Base-by-base conservation (phyloP, 768 basidiomycete genomes). In the Boletus rubescentipes region DNA sequence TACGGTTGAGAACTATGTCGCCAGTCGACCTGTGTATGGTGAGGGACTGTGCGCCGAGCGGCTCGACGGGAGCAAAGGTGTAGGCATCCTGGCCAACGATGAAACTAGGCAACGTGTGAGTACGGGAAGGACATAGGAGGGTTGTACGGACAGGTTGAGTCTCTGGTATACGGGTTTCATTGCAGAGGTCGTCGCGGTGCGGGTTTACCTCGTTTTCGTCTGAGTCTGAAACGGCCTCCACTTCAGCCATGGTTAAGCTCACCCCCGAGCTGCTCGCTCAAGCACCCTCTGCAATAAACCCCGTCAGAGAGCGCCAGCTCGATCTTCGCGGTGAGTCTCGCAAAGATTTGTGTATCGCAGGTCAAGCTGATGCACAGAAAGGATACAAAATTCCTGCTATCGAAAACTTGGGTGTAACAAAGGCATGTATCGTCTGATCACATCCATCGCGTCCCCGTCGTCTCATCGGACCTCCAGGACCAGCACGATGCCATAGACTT, bases 341-440 rank as follows among this genome's bases (percentile, higher is more conserved):
- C 49, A 68, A 38, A 41, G 60, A 61, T 9, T 18, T 61, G 55
- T 16, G 26, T 46, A 18, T 29, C 20, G 26, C 20, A 35, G 30
- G 26, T 14, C 53, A 29, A 26, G 40, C 57, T 71, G 46, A 71
- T 49, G 38, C 32, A 34, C 46, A 20, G 12, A 61, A 71, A 94
- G 92, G 93, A 53, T 89, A 89, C 76, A 93, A 92, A 82, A 94
- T 95, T 61, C 93, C 93, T 49, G 84, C 89, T 51, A 96, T 96
- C 69, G 93, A 96, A 86, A 96, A 96, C 80, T 80, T 96, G 61
- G 93, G 93, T 79, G 89, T 94, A 59, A 92, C 93, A 71, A 86
- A 79, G 79, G 91, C 86, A 70, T 61, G 83, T 71, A 37, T 59
- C 58, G 52, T 62, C 58, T 43, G 54, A 54, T 65, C 64, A 49